Percentiles rank a stretch among this genome's conserved stretches.
Conservation (phyloP, 768 basidiomycete genomes). For the Russula lepida region DNA sequence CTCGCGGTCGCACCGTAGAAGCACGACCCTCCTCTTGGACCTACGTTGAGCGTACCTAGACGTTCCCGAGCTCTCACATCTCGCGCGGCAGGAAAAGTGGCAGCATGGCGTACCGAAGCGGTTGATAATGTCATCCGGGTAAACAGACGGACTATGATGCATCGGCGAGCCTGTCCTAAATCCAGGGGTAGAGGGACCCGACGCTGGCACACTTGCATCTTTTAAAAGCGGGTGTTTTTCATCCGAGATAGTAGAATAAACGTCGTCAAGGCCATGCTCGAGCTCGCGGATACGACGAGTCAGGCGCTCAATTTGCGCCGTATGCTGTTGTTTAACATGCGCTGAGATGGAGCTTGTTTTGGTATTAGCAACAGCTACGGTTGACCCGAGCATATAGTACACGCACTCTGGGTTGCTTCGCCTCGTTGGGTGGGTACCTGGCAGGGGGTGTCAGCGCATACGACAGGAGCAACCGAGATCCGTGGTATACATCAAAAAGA, state of each 20-base stretch:
- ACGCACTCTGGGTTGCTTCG: conserved; percentile 46
- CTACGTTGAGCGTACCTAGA: conserved; percentile 50
- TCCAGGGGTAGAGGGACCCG: not conserved
- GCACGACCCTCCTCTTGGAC: conserved; percentile 43
- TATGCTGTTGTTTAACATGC: conserved; percentile 53
- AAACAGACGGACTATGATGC: not conserved
- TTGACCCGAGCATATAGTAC: not conserved
- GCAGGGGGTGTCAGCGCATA: not conserved
- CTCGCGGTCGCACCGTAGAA: conserved; percentile 62
- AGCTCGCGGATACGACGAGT: conserved; percentile 16
- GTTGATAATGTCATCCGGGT: conserved; percentile 36
- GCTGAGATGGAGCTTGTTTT: conserved; percentile 45
- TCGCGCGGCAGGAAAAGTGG: not conserved
- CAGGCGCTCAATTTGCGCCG: conserved; percentile 16
- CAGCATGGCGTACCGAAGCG: conserved; percentile 35
- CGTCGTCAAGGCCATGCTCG: conserved; percentile 12
- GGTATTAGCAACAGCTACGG: not conserved
- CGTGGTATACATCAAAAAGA: not conserved
- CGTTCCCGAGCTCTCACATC: not conserved
- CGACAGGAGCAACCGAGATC: not conserved
- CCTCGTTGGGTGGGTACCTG: conserved; percentile 48
- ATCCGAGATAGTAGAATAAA: conserved; percentile 17
- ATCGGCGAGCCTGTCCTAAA: not conserved
- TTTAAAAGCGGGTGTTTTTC: conserved; percentile 15
- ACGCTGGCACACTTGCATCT: not conserved